Evolutionary conservation across 768 basidiomycete genomes (phyloP).

Genomic region (Boletus pseudopeckii): DNA sequence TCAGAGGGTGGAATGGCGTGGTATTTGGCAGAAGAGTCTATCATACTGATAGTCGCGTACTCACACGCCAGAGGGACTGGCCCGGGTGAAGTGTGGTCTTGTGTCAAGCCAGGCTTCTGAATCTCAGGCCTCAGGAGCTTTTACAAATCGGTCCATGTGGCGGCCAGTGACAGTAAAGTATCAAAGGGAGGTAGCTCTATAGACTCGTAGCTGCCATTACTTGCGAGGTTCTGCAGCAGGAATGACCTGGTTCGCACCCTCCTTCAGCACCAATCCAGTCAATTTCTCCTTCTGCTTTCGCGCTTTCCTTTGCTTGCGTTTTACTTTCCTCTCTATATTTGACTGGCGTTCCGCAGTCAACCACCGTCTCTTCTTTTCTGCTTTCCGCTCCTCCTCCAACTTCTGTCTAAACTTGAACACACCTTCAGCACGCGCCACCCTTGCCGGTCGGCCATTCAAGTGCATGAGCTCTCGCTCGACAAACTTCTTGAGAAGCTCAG

Average conservation of each 20-base stretch:
- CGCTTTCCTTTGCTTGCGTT: slow-evolving; percentile 43
- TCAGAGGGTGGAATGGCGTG: slow-evolving; percentile 22
- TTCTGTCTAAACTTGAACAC: slow-evolving; percentile 68
- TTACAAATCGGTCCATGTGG: not conserved
- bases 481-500: slow-evolving; percentile 50
- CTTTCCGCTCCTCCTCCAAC: slow-evolving; percentile 54
- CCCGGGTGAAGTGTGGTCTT: no score
- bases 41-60: slow-evolving; percentile 7
- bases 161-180: not conserved
- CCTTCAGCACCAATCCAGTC: slow-evolving; percentile 47
- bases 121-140: no score
- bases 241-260: slow-evolving; percentile 58
- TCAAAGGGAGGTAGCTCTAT: not conserved
- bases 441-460: slow-evolving; percentile 55
- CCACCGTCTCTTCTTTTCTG: slow-evolving; percentile 58
- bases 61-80: not conserved
- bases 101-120: no score
- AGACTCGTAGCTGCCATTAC: not conserved
- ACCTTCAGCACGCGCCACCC: slow-evolving; percentile 70
- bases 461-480: slow-evolving; percentile 52
- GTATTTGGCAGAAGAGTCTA: slow-evolving; percentile 13
- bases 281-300: slow-evolving; percentile 52
- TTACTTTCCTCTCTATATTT: slow-evolving; percentile 32
- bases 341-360: slow-evolving; percentile 38
- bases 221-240: slow-evolving; percentile 30